phyloP scores from a whole-genome alignment of 108 stramenopile genomes.

The Skeletonema costatum region DNA sequence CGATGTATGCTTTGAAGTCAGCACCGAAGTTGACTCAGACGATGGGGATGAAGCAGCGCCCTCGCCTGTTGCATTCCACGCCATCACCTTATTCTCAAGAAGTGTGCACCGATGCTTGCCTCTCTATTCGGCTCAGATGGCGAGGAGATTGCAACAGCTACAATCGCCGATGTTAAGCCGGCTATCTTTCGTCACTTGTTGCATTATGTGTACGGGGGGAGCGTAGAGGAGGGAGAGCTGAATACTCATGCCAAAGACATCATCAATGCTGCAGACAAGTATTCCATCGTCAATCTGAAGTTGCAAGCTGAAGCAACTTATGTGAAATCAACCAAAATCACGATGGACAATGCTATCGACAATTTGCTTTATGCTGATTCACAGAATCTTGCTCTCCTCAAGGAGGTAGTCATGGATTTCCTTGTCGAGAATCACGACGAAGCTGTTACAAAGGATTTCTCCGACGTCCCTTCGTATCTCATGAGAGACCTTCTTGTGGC shows the following conservation, averaged over 20 bases:
- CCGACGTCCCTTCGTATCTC: too few species aligned
- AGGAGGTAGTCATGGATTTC: constrained; percentile 13
- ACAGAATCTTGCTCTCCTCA: neutral
- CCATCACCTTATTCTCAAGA: neutral
- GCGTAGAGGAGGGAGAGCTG: too few species aligned
- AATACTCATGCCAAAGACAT: too few species aligned
- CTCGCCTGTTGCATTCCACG: neutral
- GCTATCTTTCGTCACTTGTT: neutral
- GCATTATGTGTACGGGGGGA: neutral
- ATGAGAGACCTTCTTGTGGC: too few species aligned
- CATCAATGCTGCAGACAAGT: constrained; percentile 13
- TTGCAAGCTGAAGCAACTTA: too few species aligned
- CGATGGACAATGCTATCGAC: neutral
- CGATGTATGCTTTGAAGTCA: neutral
- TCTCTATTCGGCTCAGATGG: neutral
- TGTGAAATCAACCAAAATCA: neutral
- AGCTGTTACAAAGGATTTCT: neutral
- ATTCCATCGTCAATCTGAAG: neutral
- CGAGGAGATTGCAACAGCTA: neutral
- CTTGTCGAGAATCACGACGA: neutral
- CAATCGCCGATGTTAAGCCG: neutral
- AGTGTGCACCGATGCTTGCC: neutral
- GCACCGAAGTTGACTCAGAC: too few species aligned
- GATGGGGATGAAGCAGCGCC: neutral
- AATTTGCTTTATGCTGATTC: neutral